These are phyloP conservation scores for Teunomyces atbi DNA, from an alignment of 805 yeast genomes.

Conservation along the genomic window DNA sequence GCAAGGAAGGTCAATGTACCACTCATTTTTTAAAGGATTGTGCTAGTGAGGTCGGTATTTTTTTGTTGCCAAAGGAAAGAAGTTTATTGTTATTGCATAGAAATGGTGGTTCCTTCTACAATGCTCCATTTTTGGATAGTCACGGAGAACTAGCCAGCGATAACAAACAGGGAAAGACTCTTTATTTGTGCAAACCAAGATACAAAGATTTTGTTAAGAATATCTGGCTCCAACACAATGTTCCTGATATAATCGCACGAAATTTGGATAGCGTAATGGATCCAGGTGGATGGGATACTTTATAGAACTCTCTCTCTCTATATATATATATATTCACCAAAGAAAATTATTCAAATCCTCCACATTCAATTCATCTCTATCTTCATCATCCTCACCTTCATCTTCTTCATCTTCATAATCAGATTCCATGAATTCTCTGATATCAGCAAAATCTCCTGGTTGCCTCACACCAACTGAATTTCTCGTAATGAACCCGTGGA, in stretches of 20 bases:
- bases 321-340: constrained; percentile 1
- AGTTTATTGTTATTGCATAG: constrained; percentile 61
- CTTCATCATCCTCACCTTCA: constrained; percentile 4
- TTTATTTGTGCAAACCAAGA: constrained; percentile 57
- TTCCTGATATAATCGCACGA: constrained; percentile 75
- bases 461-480: constrained; percentile 23
- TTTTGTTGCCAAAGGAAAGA: constrained; percentile 67
- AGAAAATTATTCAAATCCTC: not conserved
- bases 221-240: constrained; percentile 76
- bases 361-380: constrained; percentile 1
- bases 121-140: constrained; percentile 79
- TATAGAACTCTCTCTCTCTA: constrained; percentile 32
- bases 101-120: constrained; percentile 79
- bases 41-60: constrained; percentile 65
- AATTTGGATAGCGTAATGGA: constrained; percentile 76
- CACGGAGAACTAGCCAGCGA: constrained; percentile 87
- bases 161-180: constrained; percentile 67
- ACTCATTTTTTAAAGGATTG: constrained; percentile 66
- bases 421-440: not conserved
- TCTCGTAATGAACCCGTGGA: constrained; percentile 47
- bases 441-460: constrained; percentile 1
- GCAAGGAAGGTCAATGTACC: constrained; percentile 72
- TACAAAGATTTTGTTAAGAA: constrained; percentile 65
- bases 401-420: constrained; percentile 8
- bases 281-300: constrained; percentile 94